Evolutionary conservation across 148 eudicot genomes (phyloP).

Genomic region (Rhododendron henanense): DNA sequence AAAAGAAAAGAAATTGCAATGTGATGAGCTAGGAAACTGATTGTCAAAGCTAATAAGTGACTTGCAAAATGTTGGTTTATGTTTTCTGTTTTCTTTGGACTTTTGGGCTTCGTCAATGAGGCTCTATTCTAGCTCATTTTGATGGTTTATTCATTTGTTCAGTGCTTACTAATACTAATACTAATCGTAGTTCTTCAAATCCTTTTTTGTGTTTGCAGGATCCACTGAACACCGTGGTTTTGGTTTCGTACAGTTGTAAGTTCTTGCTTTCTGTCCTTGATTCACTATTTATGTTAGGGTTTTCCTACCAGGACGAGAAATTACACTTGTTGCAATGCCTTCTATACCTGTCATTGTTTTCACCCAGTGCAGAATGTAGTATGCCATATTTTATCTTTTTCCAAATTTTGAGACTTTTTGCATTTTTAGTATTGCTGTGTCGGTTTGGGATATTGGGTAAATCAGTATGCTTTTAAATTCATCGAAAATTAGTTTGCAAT

Average conservation of each 20-base stretch:
- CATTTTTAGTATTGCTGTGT: not conserved
- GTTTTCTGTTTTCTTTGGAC: not conserved
- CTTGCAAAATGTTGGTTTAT: not conserved
- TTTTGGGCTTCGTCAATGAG: not conserved
- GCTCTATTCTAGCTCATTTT: not conserved
- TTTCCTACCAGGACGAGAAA: not conserved
- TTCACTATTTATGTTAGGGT: not conserved
- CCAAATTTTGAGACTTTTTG: not conserved
- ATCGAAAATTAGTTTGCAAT: not conserved
- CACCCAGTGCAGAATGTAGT: not conserved
- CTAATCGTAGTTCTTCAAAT: not conserved
- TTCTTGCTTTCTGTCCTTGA: slow-evolving; percentile 11
- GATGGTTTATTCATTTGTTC: not conserved
- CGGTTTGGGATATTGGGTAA: not conserved
- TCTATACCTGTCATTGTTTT: not conserved
- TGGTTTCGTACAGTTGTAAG: slow-evolving; percentile 94
- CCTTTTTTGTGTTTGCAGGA: slow-evolving; percentile 35
- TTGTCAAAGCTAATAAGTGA: not conserved
- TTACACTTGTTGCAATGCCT: not conserved
- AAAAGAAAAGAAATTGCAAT: not conserved
- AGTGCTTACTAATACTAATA: not conserved
- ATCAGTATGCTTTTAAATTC: not conserved
- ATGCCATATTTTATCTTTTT: not conserved
- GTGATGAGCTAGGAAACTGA: not conserved
- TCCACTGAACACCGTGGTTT: slow-evolving; percentile 77